Base-by-base conservation (phyloP, 441 rosid species). In the Codiaeum variegatum region DNA sequence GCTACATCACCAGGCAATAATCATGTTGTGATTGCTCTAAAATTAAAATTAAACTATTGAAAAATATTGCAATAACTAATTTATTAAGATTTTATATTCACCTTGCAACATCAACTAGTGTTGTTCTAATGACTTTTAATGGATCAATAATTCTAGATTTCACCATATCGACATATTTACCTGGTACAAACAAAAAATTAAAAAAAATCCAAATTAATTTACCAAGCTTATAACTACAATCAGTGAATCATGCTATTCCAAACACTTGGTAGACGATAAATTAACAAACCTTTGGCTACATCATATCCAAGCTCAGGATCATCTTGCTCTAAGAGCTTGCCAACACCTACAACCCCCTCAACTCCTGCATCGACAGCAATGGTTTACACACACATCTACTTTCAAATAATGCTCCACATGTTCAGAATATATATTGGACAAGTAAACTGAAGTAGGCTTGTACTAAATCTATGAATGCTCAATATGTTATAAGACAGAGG, bases 291-390 rank as follows among this genome's bases (percentile, higher is more conserved):
- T 88, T 90, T 92, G 62, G 98, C 96, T 24, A 94, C 98, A 74
- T 92, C 96, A 67, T 89, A 92, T 70, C 98, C 98, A 38, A 92
- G 85, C 71, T 90, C 93, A 44, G 85, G 76, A 36, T 89, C 70
- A 49, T 90, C 94, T 77, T 88, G 93, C 77, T 90, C 98, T 76
- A 92, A 76, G 32, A 92, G 88, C 85, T 92, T 92, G 54, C 98
- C 98, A 66, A 92, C 90, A 31, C 90, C 85, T 49, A 90, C 96
- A 23, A 94, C 94, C 55, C 97, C 97, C 78, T 90, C 98, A 0
- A 88, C 94, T 76, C 98, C 96, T 0, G 98, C 96, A 78, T 92
- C 90, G 24, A 85, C 75, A 60, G 96, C 98, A 67, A 90, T 92
- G 5, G 91, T 83, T 71, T 89, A 73, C 65, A 86, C 94, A 23